Conservation (phyloP, 164 flowering plant genomes). For the Annona squamosa region DNA sequence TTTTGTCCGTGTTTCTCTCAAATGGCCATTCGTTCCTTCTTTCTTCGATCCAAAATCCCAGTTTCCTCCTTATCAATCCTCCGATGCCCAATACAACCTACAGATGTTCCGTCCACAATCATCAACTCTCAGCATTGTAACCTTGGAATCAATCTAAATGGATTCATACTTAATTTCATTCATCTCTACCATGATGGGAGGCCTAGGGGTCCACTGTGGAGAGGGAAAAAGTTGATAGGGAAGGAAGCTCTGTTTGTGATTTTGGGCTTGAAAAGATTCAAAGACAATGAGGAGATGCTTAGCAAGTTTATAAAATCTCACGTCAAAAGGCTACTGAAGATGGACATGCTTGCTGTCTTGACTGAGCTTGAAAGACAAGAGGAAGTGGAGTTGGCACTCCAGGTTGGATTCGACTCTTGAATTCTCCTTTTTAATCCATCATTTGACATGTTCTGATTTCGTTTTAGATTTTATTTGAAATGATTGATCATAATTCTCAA, state of each 20-base stretch:
- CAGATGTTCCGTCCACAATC: neutral
- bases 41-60: slow-evolving; percentile 23
- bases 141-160: neutral
- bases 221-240: slow-evolving; percentile 76
- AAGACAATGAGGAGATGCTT: slow-evolving; percentile 66
- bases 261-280: slow-evolving; percentile 63
- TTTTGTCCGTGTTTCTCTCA: neutral
- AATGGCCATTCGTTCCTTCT: slow-evolving; percentile 35
- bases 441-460: neutral
- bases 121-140: neutral
- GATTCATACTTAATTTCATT: slow-evolving; percentile 5
- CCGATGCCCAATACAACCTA: slow-evolving; percentile 10
- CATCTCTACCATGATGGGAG: slow-evolving; percentile 68
- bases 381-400: slow-evolving; percentile 56
- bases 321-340: slow-evolving; percentile 67
- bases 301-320: slow-evolving; percentile 62
- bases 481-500: too few relatives aligned
- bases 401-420: slow-evolving; percentile 32
- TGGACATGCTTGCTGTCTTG: slow-evolving; percentile 80
- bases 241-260: slow-evolving; percentile 85
- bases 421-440: neutral
- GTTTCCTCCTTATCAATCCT: slow-evolving; percentile 18
- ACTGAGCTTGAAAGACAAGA: slow-evolving; percentile 80
- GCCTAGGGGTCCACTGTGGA: slow-evolving; percentile 91
- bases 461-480: too few relatives aligned